A percentile compares a stretch with the other conserved stretches of the same genome.
Evolutionary conservation across 2,329 filamentous ascomycete genomes (phyloP).

Genomic region (Curvularia hawaiiensis): DNA sequence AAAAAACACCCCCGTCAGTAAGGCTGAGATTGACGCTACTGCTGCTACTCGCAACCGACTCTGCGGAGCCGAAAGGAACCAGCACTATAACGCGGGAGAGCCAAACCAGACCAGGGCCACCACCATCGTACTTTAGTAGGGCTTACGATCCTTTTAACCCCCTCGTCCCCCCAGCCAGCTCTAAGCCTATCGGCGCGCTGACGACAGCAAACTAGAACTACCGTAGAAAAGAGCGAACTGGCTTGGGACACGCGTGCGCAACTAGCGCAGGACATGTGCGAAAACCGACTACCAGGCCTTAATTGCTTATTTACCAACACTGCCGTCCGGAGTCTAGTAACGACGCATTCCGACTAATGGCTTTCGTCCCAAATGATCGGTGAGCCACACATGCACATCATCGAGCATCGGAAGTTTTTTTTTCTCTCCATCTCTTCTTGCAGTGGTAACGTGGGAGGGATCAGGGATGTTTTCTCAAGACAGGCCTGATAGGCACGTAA

Average conservation of each 20-base stretch:
- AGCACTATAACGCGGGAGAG: constrained; percentile 19
- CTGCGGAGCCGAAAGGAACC: constrained; percentile 19
- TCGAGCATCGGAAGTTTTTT: constrained; percentile 15
- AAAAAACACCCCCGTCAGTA: constrained; percentile 7
- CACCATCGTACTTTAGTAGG: constrained; percentile 8
- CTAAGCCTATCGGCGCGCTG: not conserved
- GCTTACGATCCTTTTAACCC: constrained; percentile 14
- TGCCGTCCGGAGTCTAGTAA: constrained; percentile 23
- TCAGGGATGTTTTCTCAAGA: constrained; percentile 10
- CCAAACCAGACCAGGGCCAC: constrained; percentile 16
- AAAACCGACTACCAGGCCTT: not conserved
- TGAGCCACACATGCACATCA: constrained; percentile 18
- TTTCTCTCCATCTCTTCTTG: constrained; percentile 17
- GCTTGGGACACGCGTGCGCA: constrained; percentile 5
- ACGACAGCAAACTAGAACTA: constrained; percentile 11
- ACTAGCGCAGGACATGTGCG: constrained; percentile 31
- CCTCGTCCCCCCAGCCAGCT: not conserved
- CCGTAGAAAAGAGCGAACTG: constrained; percentile 6
- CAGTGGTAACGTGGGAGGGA: constrained; percentile 35
- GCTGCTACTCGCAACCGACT: constrained; percentile 13
- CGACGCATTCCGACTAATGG: constrained; percentile 1
- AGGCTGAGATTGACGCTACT: constrained; percentile 21
- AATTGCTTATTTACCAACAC: constrained; percentile 19
- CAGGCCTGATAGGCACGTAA: not conserved
- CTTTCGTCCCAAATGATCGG: constrained; percentile 14